Evolutionary conservation across 129 eudicot genomes (phyloP), one percentile per base, ranked within the genome.

Genomic region (Flaveria robusta): DNA sequence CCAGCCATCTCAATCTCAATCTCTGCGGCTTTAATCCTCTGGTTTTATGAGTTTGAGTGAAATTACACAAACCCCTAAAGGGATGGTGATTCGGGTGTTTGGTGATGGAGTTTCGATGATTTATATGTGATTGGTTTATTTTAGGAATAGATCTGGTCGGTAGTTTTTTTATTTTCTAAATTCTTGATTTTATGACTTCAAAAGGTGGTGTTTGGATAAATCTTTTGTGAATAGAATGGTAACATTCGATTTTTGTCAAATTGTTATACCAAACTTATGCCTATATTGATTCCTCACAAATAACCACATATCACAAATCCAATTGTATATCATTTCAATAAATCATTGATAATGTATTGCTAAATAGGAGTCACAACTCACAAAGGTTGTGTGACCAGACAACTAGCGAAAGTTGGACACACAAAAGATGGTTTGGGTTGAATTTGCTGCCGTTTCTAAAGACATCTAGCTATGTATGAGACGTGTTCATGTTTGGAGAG

Each of bases 1-100:
- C 77, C 82, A 58, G 74, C 86, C 88, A 83, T 82, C 64, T 75
- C 37, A 49, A 83, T 82, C 64, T 75, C 37, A 49, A 49, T 62
- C 39, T 34, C 39, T 34, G 39, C 39, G 39, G 7, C 39, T 34
- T 27, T 9, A 59, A 59, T 42, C n/a, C 29, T 72, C 45, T 68
- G 22, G 3, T 26, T 55, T 41, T 14, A 26, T 55, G 76, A 69
- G 47, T 20, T 69, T 43, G 24, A 56, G 79, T 29, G 19, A 26
- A 26, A 14, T n/a, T 26, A 45, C 19, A 42, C 69, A 39, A 63
- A 37, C 66, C 83, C 78, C 72, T 70, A 11, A 42, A 54, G 18
- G n/a, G 67, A 55, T 64, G 26, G 67, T 9, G 81, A 68, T 50
- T 78, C 59, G 20, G 70, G 74, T 34, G 59, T 43, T 77, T 67